A percentile compares a stretch with the other conserved stretches of the same genome.
phyloP scores from a whole-genome alignment of 768 basidiomycete species.

The Russula sp. region DNA sequence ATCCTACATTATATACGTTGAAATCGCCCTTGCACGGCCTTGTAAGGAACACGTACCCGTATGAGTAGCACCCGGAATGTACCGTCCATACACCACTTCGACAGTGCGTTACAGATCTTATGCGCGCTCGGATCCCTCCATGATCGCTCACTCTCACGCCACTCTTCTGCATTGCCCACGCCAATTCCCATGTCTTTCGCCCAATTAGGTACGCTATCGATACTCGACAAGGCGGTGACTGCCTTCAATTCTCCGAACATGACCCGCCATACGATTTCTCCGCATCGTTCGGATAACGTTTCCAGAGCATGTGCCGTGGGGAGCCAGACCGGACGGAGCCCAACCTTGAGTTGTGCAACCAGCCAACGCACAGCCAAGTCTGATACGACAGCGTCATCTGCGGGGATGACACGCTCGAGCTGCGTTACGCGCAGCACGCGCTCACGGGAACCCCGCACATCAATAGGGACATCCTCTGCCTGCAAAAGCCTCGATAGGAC shows the following conservation, averaged over 20 bases:
- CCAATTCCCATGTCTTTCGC: slow-evolving; percentile 26
- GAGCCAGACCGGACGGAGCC: slow-evolving; percentile 85
- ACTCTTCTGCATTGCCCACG: slow-evolving; percentile 33
- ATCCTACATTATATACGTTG: slow-evolving; percentile 35
- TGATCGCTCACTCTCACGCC: slow-evolving; percentile 66
- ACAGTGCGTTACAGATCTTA: slow-evolving; percentile 50
- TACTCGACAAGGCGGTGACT: slow-evolving; percentile 30
- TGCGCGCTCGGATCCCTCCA: slow-evolving; percentile 78
- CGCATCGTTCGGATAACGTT: slow-evolving; percentile 51
- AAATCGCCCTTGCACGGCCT: background rate
- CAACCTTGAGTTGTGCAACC: slow-evolving; percentile 87
- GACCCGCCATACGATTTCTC: slow-evolving; percentile 67
- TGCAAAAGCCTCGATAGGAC: slow-evolving; percentile 65
- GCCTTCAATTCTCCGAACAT: slow-evolving; percentile 61
- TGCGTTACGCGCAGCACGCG: slow-evolving; percentile 74
- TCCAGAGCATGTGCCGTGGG: slow-evolving; percentile 71
- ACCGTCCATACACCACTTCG: slow-evolving; percentile 45
- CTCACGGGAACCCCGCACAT: slow-evolving; percentile 80
- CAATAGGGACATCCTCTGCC: slow-evolving; percentile 77
- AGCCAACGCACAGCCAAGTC: slow-evolving; percentile 72
- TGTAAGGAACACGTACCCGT: slow-evolving; percentile 35
- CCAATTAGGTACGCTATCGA: slow-evolving; percentile 35
- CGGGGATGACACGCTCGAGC: slow-evolving; percentile 58
- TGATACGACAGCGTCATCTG: slow-evolving; percentile 54
- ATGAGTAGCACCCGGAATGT: slow-evolving; percentile 38